Conservation (phyloP, 2,329 filamentous ascomycete genomes). For the Zasmidium cellare region DNA sequence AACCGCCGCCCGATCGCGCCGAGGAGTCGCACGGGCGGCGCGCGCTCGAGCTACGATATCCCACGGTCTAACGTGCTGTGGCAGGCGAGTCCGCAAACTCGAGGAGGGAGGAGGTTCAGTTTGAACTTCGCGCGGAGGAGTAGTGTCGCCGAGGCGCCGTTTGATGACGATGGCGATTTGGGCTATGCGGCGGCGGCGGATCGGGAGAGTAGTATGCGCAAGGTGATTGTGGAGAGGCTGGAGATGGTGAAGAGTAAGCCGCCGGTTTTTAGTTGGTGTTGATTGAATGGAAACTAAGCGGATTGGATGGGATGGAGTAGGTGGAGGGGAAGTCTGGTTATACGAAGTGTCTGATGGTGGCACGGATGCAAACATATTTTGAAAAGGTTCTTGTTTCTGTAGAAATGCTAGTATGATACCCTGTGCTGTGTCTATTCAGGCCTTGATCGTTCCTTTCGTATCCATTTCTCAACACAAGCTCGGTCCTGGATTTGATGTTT, state of each 20-base stretch:
- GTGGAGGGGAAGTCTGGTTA: neutral
- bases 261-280: conserved; percentile 98
- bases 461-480: too few relatives aligned
- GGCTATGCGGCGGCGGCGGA: conserved; percentile 93
- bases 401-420: neutral
- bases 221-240: conserved; percentile 93
- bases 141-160: conserved; percentile 3
- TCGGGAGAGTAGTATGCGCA: conserved; percentile 85
- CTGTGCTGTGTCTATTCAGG: neutral
- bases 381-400: neutral
- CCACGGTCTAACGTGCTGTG: conserved; percentile 26
- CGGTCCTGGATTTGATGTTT: too few relatives aligned
- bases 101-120: conserved; percentile 46
- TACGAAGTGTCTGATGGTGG: neutral
- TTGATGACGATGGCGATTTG: conserved; percentile 64
- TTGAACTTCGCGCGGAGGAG: conserved; percentile 31
- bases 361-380: too few relatives aligned
- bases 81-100: conserved; percentile 1
- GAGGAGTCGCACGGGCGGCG: conserved; percentile 32
- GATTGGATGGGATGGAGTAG: neutral
- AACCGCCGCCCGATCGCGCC: conserved; percentile 21
- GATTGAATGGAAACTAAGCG: too few relatives aligned
- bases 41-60: conserved; percentile 24
- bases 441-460: neutral
- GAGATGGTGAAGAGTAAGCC: conserved; percentile 95